phyloP scores from a whole-genome alignment of 164 flowering plant species.

The Chimonanthus salicifolius region DNA sequence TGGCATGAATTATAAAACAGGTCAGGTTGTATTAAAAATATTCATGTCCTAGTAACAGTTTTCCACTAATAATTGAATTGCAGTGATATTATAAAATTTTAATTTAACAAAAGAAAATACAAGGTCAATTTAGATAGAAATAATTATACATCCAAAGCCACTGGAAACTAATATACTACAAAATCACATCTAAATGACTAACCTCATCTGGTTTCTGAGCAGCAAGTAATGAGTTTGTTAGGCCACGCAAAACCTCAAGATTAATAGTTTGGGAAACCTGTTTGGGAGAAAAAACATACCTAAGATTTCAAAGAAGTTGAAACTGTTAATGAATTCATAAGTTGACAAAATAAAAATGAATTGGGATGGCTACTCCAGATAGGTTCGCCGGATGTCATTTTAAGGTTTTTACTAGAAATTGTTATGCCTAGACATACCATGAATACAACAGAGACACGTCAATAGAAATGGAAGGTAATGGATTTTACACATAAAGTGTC shows the following conservation, averaged over 20 bases:
- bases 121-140: neutral
- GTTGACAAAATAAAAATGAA: neutral
- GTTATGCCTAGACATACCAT: too few species aligned
- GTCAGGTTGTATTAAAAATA: neutral
- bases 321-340: neutral
- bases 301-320: neutral
- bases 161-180: neutral
- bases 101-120: neutral
- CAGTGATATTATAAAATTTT: neutral
- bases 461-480: too few species aligned
- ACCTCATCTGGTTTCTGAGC: conserved; percentile 92
- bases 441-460: too few species aligned
- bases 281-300: neutral
- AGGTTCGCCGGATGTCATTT: neutral
- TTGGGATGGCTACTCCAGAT: too few species aligned
- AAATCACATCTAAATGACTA: conserved; percentile 12
- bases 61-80: neutral
- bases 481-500: too few species aligned
- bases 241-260: conserved; percentile 77
- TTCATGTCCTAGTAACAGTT: neutral
- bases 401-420: too few species aligned
- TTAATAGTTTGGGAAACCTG: conserved; percentile 51
- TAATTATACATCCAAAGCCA: neutral
- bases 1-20: too few species aligned
- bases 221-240: conserved; percentile 78